phyloP scores from a whole-genome alignment of 2,329 filamentous ascomycete species.

The Chaetomium globosum region DNA sequence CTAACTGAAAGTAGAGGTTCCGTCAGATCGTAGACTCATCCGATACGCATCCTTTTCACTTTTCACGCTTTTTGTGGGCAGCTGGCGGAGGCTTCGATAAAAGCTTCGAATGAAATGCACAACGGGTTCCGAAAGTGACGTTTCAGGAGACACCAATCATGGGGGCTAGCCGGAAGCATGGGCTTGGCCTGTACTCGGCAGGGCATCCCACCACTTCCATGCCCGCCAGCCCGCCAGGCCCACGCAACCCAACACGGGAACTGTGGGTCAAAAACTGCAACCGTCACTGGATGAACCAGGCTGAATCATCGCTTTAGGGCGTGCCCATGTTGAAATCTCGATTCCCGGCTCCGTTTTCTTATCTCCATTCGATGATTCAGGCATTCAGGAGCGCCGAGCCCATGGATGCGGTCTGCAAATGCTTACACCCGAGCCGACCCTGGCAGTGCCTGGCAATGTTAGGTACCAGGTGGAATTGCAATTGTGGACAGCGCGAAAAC shows the following conservation, averaged over 20 bases:
- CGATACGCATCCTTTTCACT: not conserved
- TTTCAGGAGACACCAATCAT: not conserved
- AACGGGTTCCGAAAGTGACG: not conserved
- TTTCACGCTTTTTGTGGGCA: not conserved
- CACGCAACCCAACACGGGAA: conserved; percentile 1
- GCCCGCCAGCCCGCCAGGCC: not conserved
- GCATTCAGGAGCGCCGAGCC: too few relatives aligned
- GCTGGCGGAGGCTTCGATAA: conserved; percentile 1
- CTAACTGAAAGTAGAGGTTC: not conserved
- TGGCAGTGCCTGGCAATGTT: too few relatives aligned
- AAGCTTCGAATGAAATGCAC: conserved; percentile 5
- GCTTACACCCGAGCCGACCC: not conserved
- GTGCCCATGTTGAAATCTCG: not conserved
- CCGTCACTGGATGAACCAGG: conserved; percentile 8
- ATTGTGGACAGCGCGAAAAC: conserved; percentile 5
- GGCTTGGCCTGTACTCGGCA: not conserved
- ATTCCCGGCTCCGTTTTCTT: not conserved
- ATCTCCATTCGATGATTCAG: conserved; percentile 12
- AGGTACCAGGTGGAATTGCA: too few relatives aligned
- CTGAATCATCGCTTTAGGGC: not conserved
- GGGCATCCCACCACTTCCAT: not conserved
- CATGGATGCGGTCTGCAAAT: not conserved
- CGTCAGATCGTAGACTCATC: not conserved
- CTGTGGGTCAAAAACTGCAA: not conserved
- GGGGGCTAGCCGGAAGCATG: not conserved